Conservation (phyloP, 129 eudicot genomes). For the Tagetes erecta region DNA sequence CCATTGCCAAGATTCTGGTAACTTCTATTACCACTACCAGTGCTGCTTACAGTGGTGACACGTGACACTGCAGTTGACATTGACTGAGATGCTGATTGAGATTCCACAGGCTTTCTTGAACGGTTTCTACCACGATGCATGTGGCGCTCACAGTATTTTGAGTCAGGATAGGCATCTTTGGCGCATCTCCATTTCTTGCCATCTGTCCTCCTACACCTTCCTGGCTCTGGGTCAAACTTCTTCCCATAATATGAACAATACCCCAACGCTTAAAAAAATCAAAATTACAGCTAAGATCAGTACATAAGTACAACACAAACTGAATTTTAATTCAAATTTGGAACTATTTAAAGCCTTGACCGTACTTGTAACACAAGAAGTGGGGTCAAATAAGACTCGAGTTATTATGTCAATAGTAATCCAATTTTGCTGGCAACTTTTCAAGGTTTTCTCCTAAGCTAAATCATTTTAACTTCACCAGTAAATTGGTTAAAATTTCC, state of each 20-base stretch:
- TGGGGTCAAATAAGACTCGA: too few relatives aligned
- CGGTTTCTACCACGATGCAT: slow-evolving; percentile 99
- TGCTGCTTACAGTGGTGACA: slow-evolving; percentile 48
- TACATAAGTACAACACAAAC: neutral
- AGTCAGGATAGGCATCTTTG: slow-evolving; percentile 88
- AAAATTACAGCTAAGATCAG: neutral
- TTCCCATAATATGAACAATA: slow-evolving; percentile 86
- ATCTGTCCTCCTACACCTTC: slow-evolving; percentile 94
- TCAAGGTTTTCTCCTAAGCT: neutral
- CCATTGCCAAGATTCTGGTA: slow-evolving; percentile 48
- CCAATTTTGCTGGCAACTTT: neutral
- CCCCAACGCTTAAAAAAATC: slow-evolving; percentile 53
- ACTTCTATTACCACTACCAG: slow-evolving; percentile 49
- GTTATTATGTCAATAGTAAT: neutral
- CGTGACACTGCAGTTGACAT: slow-evolving; percentile 60
- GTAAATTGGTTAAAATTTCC: too few relatives aligned
- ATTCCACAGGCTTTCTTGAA: slow-evolving; percentile 99
- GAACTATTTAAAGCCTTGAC: neutral
- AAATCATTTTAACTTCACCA: too few relatives aligned
- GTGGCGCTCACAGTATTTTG: slow-evolving; percentile 98
- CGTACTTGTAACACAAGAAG: neutral
- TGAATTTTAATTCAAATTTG: neutral
- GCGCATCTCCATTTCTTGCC: slow-evolving; percentile 99
- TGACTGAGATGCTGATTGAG: slow-evolving; percentile 77
- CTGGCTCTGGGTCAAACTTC: slow-evolving; percentile 96